Conservation (phyloP, 352 stramenopile genomes). For the Globisporangium nunn region DNA sequence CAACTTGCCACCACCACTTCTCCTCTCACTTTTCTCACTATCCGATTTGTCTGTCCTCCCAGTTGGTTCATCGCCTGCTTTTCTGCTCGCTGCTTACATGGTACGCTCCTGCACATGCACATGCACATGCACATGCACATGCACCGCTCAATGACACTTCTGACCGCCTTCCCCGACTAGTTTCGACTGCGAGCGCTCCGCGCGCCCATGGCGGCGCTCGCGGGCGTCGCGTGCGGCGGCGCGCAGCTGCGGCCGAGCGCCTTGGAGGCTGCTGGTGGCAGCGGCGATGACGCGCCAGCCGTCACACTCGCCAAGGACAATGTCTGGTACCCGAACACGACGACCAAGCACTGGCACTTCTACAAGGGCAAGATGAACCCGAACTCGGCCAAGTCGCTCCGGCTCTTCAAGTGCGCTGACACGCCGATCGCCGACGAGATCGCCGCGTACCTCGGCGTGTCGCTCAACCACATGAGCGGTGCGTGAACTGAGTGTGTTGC, state of each 20-base stretch:
- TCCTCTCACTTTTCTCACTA: not conserved
- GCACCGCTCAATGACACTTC: not conserved
- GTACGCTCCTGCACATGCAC: not conserved
- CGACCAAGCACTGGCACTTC: constrained; percentile 86
- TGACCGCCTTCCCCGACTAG: not conserved
- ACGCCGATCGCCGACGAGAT: constrained; percentile 85
- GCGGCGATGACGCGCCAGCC: not conserved
- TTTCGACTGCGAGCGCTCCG: not conserved
- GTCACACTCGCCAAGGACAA: constrained; percentile 21
- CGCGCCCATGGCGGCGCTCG: not conserved
- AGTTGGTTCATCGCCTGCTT: not conserved
- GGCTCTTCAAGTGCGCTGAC: constrained; percentile 86
- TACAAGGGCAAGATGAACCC: constrained; percentile 85
- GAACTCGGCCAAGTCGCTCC: constrained; percentile 74
- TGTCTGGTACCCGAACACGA: constrained; percentile 72
- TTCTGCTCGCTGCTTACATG: not conserved
- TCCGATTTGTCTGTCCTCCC: not conserved
- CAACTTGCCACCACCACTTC: not conserved
- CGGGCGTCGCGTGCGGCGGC: constrained; percentile 2
- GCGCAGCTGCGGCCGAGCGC: constrained; percentile 11
- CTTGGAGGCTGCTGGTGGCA: constrained; percentile 6
- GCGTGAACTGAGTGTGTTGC: constrained; percentile 3
- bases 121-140: too few species aligned
- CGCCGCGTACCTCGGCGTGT: constrained; percentile 67
- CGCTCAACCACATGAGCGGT: constrained; percentile 73